These are phyloP conservation scores for Multifurca ochricompacta DNA, from an alignment of 768 basidiomycete genomes.

Conservation along the genomic window DNA sequence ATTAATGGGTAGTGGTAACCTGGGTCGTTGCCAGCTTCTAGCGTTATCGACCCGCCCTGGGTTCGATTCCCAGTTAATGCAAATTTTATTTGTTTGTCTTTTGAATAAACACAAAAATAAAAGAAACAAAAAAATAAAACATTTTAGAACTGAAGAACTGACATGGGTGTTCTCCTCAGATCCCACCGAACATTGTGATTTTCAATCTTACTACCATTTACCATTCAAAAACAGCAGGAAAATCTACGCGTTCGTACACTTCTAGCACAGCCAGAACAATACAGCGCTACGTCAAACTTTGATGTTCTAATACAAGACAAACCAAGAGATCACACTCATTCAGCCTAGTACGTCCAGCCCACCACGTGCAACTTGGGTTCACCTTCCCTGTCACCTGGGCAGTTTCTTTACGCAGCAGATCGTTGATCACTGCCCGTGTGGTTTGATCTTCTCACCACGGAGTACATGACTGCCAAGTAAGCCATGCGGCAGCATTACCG, in stretches of 20 bases:
- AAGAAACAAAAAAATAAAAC: too few species aligned
- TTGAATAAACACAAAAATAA: too few species aligned
- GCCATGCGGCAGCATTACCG: conserved; percentile 62
- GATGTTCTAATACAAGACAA: background rate
- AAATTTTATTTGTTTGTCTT: too few species aligned
- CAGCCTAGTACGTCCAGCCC: conserved; percentile 15
- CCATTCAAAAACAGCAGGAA: too few species aligned
- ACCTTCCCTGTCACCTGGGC: conserved; percentile 51
- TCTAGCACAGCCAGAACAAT: too few species aligned
- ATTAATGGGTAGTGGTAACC: too few species aligned
- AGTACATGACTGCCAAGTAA: conserved; percentile 76
- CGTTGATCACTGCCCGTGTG: conserved; percentile 79
- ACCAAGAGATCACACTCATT: background rate
- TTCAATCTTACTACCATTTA: too few species aligned
- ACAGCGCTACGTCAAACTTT: background rate
- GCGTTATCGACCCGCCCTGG: background rate
- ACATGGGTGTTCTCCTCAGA: too few species aligned
- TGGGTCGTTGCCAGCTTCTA: too few species aligned
- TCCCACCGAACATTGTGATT: too few species aligned
- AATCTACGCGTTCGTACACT: too few species aligned
- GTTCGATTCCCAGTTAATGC: background rate
- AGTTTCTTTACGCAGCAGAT: conserved; percentile 68
- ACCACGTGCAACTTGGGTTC: conserved; percentile 62
- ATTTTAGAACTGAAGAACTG: too few species aligned
- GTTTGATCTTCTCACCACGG: conserved; percentile 70